Evolutionary conservation across 768 basidiomycete species (phyloP).

Genomic region (Gautieria morchelliformis): DNA sequence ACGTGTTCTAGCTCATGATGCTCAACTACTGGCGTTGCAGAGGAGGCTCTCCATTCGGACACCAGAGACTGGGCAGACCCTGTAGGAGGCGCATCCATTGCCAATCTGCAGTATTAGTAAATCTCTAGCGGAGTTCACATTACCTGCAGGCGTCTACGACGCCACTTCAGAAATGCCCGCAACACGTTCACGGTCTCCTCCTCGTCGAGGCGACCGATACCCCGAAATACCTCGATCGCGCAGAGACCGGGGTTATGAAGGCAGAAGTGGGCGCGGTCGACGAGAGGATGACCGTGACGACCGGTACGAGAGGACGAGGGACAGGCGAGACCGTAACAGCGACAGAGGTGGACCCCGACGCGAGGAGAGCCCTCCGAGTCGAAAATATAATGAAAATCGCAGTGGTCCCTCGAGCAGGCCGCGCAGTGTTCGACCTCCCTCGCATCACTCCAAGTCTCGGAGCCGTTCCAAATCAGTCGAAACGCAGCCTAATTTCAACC

Average conservation of each 20-base stretch:
- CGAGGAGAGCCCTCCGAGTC: neutral
- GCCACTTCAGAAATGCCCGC: neutral
- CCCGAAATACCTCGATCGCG: neutral
- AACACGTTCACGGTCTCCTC: constrained; percentile 11
- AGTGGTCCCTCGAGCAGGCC: neutral
- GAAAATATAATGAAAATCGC: neutral
- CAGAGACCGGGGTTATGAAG: constrained; percentile 5
- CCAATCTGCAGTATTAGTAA: neutral
- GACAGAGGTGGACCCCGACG: neutral
- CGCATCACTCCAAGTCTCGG: constrained; percentile 30
- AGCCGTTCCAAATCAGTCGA: constrained; percentile 29
- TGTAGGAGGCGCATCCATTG: neutral
- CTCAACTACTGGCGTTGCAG: too few relatives aligned
- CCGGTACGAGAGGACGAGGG: constrained; percentile 2
- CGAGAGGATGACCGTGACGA: constrained; percentile 9
- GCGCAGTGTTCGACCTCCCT: constrained; percentile 18
- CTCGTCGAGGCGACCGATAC: constrained; percentile 4
- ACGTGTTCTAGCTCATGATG: neutral
- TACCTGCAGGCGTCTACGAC: neutral
- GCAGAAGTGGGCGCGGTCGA: constrained; percentile 7
- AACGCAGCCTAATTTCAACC: constrained; percentile 81
- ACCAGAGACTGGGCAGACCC: neutral
- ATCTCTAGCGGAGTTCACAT: neutral
- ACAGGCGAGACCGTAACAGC: constrained; percentile 4
- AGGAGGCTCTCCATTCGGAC: neutral